Evolutionary conservation across 257 asterid genomes (phyloP), one percentile per base, ranked within the genome.

Genomic region (Fraxinus americana): DNA sequence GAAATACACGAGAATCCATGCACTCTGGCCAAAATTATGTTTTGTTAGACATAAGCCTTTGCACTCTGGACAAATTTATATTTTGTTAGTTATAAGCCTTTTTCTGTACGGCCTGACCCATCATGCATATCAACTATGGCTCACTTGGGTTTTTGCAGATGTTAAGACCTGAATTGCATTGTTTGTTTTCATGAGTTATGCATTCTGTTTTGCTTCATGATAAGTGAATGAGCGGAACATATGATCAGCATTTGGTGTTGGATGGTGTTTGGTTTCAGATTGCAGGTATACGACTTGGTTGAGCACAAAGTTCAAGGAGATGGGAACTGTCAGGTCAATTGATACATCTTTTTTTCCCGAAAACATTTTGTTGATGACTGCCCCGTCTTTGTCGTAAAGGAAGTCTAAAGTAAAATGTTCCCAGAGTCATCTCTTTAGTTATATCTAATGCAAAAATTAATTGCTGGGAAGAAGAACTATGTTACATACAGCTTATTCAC

Each of bases 271-370:
- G 76, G 52, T 81, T 88, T 82, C 95, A 96, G 99, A 82, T 93
- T 96, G 90, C 85, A 89, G 90, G 79, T 88, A 61, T 89, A 89
- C 82, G 94, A 89, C 83, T 87, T 96, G 94, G 86, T 89, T 81
- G 99, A 93, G 89, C 91, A 90, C 93, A 91, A 91, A 85, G 91
- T 91, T 80, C 90, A 89, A 82, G 99, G 99, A 86, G 99, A 93
- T 86, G 99, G 99, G 14, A 96, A 96, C 85, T 96, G 99, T 73
- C 99, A 96, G 99, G 99, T 91, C 79, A 76, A 85, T 74, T 38
- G 39, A 77, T 73, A 32, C 45, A 32, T 35, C 73, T 74, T 25
- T 79, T 79, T 50, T 43, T 21, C 76, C 67, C 77, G 30, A 59
- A 63, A 10, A 63, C 19, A 63, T 23, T 25, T 12, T 27, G 14